Evolutionary conservation across 106 monocot species (phyloP), one percentile per base, ranked within the genome.

Genomic region (Iris macrosiphon): DNA sequence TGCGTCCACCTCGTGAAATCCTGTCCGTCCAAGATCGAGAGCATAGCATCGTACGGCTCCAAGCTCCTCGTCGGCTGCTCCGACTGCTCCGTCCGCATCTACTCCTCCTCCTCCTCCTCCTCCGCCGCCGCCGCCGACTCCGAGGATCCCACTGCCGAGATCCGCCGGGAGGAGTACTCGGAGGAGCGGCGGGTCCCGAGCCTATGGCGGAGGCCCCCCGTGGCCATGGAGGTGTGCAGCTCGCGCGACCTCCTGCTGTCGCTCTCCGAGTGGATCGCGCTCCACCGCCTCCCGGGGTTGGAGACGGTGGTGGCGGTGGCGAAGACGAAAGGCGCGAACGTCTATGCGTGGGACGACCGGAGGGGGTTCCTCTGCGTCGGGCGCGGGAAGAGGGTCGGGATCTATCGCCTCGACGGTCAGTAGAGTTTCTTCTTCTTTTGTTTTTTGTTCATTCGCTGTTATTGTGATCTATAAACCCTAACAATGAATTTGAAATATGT

Each of bases 291-390:
- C 29, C 96, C 96, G 31, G 72, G 75, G 12, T 40, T 98, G 25
- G 90, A 90, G 77, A 79, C 80, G n/a, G 67, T 98, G 6, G 86
- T 79, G 4, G 86, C 85, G 20, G 70, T 89, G 21, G 61, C 55
- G 40, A 98, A 90, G 75, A 98, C 90, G 8, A 90, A 90, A 46
- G 90, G 90, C n/a, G 96, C 77, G 21, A 83, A 82, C 59, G 72
- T 83, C 29, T 90, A 55, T 29, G 48, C 79, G 44, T 98, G 96
- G 96, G 96, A 90, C 32, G 96, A 98, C 42, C 58, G 71, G 19
- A 71, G 86, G 56, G 90, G 90, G 8, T 62, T 83, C 54, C 79
- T 98, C n/a, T 74, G 74, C 58, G 96, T 90, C 9, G 90, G 86
- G 7, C 45, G 75, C 59, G 83, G 83, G 69, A 90, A 91, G 72